Percentiles rank a stretch among this genome's conserved stretches.
Evolutionary conservation across 129 eudicot genomes (phyloP).

Genomic region (Lonicera japonica): DNA sequence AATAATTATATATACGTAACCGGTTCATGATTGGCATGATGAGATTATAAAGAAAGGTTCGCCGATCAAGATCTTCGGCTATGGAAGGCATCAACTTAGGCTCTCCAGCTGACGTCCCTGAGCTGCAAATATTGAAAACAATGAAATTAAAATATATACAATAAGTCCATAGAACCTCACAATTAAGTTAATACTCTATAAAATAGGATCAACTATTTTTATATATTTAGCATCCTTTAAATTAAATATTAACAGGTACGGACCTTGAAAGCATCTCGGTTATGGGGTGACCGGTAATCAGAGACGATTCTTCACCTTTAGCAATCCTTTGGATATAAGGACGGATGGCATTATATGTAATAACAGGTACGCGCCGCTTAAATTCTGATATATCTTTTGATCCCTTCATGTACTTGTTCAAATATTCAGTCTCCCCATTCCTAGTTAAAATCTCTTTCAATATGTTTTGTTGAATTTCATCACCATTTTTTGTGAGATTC

Average conservation of each 20-base stretch:
- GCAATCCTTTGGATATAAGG: conserved; percentile 74
- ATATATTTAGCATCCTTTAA: too few species aligned
- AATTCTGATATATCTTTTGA: conserved; percentile 40
- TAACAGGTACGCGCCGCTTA: conserved; percentile 52
- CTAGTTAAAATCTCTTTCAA: conserved; percentile 46
- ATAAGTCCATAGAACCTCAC: neutral
- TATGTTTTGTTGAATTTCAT: conserved; percentile 58
- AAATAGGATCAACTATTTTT: neutral
- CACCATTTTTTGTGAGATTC: conserved; percentile 51
- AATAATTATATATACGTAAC: conserved; percentile 28
- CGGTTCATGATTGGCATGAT: conserved; percentile 81
- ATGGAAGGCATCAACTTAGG: conserved; percentile 88
- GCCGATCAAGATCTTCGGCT: conserved; percentile 84
- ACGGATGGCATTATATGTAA: conserved; percentile 51
- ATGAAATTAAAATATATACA: neutral
- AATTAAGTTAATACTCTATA: neutral
- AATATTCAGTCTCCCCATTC: conserved; percentile 62
- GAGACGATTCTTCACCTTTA: conserved; percentile 73
- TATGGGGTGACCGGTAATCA: conserved; percentile 65
- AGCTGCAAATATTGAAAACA: conserved; percentile 45
- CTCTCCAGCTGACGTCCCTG: conserved; percentile 93
- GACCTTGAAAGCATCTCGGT: conserved; percentile 89
- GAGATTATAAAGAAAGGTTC: conserved; percentile 75
- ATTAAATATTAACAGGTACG: too few species aligned
- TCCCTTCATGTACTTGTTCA: conserved; percentile 37